These are phyloP conservation scores for Gelatoporia subvermispora DNA, from an alignment of 768 basidiomycete species.

Conservation along the genomic window DNA sequence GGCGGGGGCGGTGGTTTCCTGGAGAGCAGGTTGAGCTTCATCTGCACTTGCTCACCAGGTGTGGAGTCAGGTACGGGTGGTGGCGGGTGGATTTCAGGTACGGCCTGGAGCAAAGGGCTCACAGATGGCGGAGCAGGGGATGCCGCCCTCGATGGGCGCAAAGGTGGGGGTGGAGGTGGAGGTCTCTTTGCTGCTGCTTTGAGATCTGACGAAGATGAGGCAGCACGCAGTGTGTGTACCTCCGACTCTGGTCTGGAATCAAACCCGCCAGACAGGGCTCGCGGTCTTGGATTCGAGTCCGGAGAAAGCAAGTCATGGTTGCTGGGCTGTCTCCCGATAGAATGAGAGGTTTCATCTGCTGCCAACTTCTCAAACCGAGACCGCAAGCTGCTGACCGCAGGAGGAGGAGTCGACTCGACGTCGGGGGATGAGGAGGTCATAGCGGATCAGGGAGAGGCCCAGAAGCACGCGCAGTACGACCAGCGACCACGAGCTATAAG, in stretches of 20 bases:
- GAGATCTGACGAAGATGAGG: conserved; percentile 53
- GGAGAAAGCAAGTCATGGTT: conserved; percentile 22
- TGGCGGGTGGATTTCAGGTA: conserved; percentile 26
- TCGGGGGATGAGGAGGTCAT: conserved; percentile 22
- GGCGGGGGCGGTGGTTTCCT: conserved; percentile 18
- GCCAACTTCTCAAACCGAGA: conserved; percentile 71
- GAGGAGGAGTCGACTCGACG: conserved; percentile 50
- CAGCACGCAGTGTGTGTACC: conserved; percentile 36
- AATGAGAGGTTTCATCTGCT: conserved; percentile 26
- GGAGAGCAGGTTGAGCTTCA: conserved; percentile 1
- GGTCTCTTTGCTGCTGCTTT: conserved; percentile 37
- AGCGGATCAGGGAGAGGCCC: background rate
- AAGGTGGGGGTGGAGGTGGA: conserved; percentile 58
- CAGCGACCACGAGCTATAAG: conserved; percentile 6
- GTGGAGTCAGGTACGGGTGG: conserved; percentile 1
- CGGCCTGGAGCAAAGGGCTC: conserved; percentile 50
- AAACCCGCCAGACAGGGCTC: conserved; percentile 25
- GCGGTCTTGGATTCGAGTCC: conserved; percentile 36
- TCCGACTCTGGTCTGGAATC: conserved; percentile 21
- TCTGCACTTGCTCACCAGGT: background rate
- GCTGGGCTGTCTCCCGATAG: conserved; percentile 8
- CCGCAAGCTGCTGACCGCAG: conserved; percentile 64
- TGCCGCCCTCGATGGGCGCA: conserved; percentile 25
- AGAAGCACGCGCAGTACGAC: conserved; percentile 3
- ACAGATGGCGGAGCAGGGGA: conserved; percentile 38